Base-by-base conservation (phyloP, 164 flowering plant species). In the Umbilicus rupestris region DNA sequence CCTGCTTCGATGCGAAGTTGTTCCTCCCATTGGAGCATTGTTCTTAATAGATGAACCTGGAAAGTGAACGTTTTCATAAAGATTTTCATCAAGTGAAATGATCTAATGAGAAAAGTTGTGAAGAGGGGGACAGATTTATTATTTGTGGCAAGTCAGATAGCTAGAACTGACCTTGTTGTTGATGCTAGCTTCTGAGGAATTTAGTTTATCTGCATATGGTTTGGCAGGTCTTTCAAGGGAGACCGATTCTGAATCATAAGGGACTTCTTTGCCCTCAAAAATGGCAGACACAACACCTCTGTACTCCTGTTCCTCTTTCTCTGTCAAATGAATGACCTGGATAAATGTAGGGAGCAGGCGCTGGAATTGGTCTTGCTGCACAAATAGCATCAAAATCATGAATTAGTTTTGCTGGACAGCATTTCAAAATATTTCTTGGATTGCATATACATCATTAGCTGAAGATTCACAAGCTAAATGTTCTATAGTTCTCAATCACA, bases 21-120 rank as follows among this genome's bases (percentile, higher is more conserved):
- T 75, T 87, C 96, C 75, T 93, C 98, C 97, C 98, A 93, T 65
- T 81, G 87, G 68, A 93, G 96, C 97, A 90, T 93, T 69, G 93
- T 81, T 77, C 97, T 83, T 77, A 87, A 70, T 6, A 93, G 73
- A 37, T 73, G 81, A 65, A 93, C 98, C 97, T 87, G 66, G 29
- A 63, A 37, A 60, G 22, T 60, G n/a, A 31, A 3, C 2, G 16
- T 2, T 10, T n/a, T n/a, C n/a, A n/a, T n/a, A n/a, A 3, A 60
- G n/a, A 30, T 35, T 5, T 17, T 28, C 64, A 17, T 0, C 39
- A 9, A 5, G 30, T 1, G 24, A 3, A 26, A 55, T 3, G 33
- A 55, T 28, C 55, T 28, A 28, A 12, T 12, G 11, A 29, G 58
- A 52, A 52, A 24, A 26, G 8, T n/a, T n/a, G n/a, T n/a, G n/a